Evolutionary conservation across 225 moss, liverwort and hornwort genomes (phyloP).

Genomic region (Thuidium tamariscinum): DNA sequence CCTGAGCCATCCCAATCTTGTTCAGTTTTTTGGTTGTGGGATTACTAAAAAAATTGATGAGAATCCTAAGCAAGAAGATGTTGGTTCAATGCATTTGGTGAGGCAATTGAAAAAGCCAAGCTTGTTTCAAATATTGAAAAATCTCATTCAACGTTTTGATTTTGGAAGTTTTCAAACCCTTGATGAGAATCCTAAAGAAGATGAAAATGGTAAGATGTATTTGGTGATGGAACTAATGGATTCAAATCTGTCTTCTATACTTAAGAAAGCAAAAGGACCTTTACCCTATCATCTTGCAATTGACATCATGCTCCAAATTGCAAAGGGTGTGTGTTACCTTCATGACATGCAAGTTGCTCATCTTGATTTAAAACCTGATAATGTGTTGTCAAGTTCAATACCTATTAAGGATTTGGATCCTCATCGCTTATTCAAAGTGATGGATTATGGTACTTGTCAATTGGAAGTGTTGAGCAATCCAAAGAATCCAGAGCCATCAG

Average conservation of each 20-base stretch:
- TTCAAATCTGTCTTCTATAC: background rate
- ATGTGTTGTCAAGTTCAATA: background rate
- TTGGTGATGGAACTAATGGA: background rate
- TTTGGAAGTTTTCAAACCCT: rapidly evolving
- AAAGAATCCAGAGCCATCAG: background rate
- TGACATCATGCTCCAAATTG: background rate
- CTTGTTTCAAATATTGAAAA: background rate
- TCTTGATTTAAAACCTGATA: background rate
- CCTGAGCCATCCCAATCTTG: background rate
- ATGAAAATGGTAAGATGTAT: background rate
- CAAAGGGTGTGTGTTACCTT: background rate
- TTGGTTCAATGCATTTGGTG: background rate
- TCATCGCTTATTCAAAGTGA: background rate
- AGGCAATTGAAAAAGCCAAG: background rate
- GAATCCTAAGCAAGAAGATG: background rate
- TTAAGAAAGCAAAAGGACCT: background rate
- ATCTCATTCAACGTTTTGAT: background rate
- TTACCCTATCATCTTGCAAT: background rate
- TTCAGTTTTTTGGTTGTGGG: background rate
- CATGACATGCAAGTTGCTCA: background rate
- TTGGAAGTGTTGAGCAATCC: background rate
- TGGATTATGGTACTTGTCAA: background rate
- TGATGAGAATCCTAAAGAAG: background rate
- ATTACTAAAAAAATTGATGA: background rate
- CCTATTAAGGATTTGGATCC: background rate